A percentile compares a stretch with the other conserved stretches of the same genome.
phyloP scores from a whole-genome alignment of 805 yeast species.

The Candida boidinii region DNA sequence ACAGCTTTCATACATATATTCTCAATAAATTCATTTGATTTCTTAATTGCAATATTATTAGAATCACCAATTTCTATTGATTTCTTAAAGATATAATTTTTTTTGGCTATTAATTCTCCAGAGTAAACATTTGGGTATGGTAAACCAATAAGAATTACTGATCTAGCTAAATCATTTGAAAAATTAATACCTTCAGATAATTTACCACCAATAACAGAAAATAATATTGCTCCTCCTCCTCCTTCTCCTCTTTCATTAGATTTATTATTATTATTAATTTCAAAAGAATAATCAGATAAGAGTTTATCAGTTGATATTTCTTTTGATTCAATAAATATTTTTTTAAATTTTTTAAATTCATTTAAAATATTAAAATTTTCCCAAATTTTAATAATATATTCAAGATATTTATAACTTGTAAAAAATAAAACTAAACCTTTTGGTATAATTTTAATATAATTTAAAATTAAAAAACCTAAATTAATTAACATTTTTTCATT shows the following conservation, averaged over 20 bases:
- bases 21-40: conserved; percentile 57
- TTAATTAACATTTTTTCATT: conserved; percentile 33
- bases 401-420: conserved; percentile 74
- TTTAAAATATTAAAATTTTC: conserved; percentile 20
- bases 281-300: conserved; percentile 40
- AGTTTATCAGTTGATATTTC: conserved; percentile 35
- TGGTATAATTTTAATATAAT: conserved; percentile 42
- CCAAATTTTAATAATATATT: conserved; percentile 48
- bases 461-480: conserved; percentile 41
- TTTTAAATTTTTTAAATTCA: conserved; percentile 30
- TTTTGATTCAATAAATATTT: conserved; percentile 48
- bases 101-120: conserved; percentile 71
- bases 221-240: conserved; percentile 59
- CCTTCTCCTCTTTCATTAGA: conserved; percentile 12
- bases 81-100: conserved; percentile 49
- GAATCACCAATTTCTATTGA: conserved; percentile 42
- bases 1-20: conserved; percentile 86
- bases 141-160: conserved; percentile 77
- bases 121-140: conserved; percentile 84
- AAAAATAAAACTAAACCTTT: conserved; percentile 75
- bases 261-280: conserved; percentile 20
- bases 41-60: conserved; percentile 33
- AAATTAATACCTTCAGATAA: conserved; percentile 92
- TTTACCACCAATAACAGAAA: conserved; percentile 89
- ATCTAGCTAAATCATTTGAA: conserved; percentile 79